Base-by-base conservation (phyloP, 768 basidiomycete species). In the Clitopilus hobsonii region DNA sequence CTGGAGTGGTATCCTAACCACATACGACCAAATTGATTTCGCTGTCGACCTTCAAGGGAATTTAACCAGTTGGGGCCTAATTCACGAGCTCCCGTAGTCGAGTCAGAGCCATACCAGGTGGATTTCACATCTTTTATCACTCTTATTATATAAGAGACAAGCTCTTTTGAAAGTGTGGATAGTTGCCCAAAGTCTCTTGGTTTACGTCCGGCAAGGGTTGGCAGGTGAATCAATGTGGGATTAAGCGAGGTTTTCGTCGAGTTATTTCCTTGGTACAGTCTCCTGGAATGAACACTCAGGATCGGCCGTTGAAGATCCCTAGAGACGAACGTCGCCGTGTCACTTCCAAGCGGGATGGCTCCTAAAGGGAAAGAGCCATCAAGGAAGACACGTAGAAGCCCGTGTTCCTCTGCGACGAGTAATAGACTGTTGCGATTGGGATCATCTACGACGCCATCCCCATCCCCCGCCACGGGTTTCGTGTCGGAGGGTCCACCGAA, bases 301-400 rank as follows among this genome's bases (percentile, higher is more conserved):
- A 76, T 57, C 14, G 81, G 76, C 16, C 63, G 65, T 47, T 63
- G 64, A 22, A 75, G 73, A 56, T 80, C 72, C 61, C 85, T 86
- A 67, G 71, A 67, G 20, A 86, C 57, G 16, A 75, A 76, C 7
- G 58, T 29, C 28, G 76, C 62, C 18, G 66, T 60, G 24, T 63
- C 32, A 53, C 67, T 59, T 38, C 73, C 77, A 23, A 81, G 58
- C 24, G 63, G 64, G 27, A 87, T 67, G 20, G 71, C 66, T 23
- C 91, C 91, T 30, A 93, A 72, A 27, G 82, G 80, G 68, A 86
- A 93, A 58, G 79, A 82, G 14, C 91, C 91, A 63, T 93, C 90
- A 48, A 92, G 73, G 70, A 84, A 92, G 58, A 71, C 79, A 65
- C 85, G 79, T 32, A 91, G 65, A 54, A 67, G 67, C 5, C 91